Evolutionary conservation across 495 filamentous ascomycete genomes (phyloP), one percentile per base, ranked within the genome.

Genomic region (Hypomontagnella submonticulosa): DNA sequence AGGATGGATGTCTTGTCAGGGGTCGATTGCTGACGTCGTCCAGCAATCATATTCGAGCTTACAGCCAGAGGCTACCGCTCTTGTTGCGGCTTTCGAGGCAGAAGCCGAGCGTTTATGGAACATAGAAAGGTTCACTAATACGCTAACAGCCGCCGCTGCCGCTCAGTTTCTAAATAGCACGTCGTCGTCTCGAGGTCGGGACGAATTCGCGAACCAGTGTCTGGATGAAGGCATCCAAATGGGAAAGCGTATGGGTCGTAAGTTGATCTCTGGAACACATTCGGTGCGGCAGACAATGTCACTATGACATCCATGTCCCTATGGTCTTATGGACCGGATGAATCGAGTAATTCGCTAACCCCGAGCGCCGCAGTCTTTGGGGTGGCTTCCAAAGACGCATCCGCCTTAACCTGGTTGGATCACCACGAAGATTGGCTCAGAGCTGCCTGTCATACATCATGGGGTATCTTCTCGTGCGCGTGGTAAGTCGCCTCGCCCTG

Each of bases 191-290:
- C 56, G 46, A 23, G 68, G 68, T 12, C 63, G 60, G 10, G 58
- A 64, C 33, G 68, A 67, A 6, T 60, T 63, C 52, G 58, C 68
- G 23, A 63, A 44, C 32, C 57, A 63, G 11, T 64, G 49, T 13
- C 48, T 63, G 8, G 50, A 61, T 1, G 68, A 71, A 64, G 63
- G 63, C 1, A 60, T 71, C 9, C 37, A 67, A 13, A 71, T 71
- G 55, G 68, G 68, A 3, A 64, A 43, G 46, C 68, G 63, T 18
- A 71, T 71, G 64, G 69, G 69, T 12, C 64, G 65, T 67, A 63
- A 67, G 65, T 67, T n/a, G 47, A 41, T 16, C 43, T 38, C 15
- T 15, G 16, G 34, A 37, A 47, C 38, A 27, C 38, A 6, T 9
- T 13, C 5, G 7, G 27, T 49, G 5, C n/a, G 13, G 48, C 37